Conservation (phyloP, 2,329 filamentous ascomycete genomes). For the Colletotrichum sp. region DNA sequence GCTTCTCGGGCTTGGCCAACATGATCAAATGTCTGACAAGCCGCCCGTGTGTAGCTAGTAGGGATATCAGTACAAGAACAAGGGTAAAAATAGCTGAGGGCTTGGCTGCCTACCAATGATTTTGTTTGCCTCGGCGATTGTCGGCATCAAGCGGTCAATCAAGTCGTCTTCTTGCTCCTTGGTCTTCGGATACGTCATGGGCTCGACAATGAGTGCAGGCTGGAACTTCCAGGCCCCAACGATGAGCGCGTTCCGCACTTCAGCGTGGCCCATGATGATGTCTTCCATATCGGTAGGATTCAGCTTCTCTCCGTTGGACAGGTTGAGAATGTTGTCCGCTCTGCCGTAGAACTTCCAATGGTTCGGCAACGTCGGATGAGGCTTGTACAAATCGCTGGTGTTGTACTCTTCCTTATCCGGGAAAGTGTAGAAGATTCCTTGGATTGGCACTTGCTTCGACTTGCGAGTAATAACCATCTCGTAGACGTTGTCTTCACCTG, state of each 20-base stretch:
- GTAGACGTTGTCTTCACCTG: constrained; percentile 33
- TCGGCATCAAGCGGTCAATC: constrained; percentile 48
- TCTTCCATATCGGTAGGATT: constrained; percentile 49
- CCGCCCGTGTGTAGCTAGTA: constrained; percentile 42
- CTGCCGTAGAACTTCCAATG: constrained; percentile 37
- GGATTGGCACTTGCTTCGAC: constrained; percentile 35
- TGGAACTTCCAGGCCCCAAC: constrained; percentile 52
- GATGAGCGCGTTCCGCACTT: constrained; percentile 46
- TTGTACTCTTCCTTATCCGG: constrained; percentile 38
- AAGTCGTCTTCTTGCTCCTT: constrained; percentile 29
- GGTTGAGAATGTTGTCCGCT: constrained; percentile 47
- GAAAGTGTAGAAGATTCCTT: constrained; percentile 46
- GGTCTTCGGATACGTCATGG: constrained; percentile 30
- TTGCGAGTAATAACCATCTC: constrained; percentile 44
- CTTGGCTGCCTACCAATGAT: not conserved
- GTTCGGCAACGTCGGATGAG: constrained; percentile 39
- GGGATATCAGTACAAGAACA: not conserved
- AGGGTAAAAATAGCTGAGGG: not conserved
- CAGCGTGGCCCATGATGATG: constrained; percentile 40
- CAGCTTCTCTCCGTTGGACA: constrained; percentile 56
- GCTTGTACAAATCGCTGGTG: constrained; percentile 47
- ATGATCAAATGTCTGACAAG: constrained; percentile 44
- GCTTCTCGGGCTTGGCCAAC: constrained; percentile 42
- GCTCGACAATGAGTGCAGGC: constrained; percentile 53
- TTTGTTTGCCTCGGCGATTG: constrained; percentile 46